These are phyloP conservation scores for Ambrosia artemisiifolia DNA, from an alignment of 129 eudicot species.

Conservation along the genomic window DNA sequence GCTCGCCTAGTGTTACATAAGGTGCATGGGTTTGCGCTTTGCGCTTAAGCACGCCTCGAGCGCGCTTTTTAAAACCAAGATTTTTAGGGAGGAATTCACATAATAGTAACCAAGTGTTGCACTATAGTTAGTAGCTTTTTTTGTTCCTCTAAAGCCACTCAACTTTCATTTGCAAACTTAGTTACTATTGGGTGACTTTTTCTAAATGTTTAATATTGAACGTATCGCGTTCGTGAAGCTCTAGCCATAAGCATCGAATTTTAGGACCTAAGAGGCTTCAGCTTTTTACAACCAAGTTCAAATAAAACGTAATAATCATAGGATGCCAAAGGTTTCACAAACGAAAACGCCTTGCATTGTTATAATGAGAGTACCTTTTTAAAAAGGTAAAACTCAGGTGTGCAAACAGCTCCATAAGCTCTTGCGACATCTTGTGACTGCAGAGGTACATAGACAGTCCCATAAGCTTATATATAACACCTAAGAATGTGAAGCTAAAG, in stretches of 20 bases:
- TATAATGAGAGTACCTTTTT: conserved; percentile 56
- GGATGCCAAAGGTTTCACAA: conserved; percentile 5
- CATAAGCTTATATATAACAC: not conserved
- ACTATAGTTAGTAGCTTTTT: no score
- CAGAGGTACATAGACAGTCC: conserved; percentile 18
- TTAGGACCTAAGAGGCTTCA: not conserved
- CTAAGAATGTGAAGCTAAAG: not conserved
- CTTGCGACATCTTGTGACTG: conserved; percentile 98
- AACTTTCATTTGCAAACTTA: no score
- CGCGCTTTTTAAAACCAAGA: not conserved
- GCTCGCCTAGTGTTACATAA: no score
- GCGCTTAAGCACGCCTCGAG: no score
- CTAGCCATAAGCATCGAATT: not conserved
- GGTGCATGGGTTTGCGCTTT: no score
- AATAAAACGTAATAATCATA: not conserved
- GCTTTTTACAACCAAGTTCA: not conserved
- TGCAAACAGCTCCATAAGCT: conserved; percentile 93
- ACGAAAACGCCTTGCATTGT: not conserved
- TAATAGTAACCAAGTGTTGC: no score
- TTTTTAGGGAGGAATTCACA: no score
- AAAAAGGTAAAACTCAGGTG: conserved; percentile 86
- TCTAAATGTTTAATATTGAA: not conserved
- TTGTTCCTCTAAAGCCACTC: no score
- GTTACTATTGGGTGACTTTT: no score
- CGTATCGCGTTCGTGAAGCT: not conserved